Base-by-base conservation (phyloP, 768 basidiomycete genomes). In the Dictyophora rubrovolvata region DNA sequence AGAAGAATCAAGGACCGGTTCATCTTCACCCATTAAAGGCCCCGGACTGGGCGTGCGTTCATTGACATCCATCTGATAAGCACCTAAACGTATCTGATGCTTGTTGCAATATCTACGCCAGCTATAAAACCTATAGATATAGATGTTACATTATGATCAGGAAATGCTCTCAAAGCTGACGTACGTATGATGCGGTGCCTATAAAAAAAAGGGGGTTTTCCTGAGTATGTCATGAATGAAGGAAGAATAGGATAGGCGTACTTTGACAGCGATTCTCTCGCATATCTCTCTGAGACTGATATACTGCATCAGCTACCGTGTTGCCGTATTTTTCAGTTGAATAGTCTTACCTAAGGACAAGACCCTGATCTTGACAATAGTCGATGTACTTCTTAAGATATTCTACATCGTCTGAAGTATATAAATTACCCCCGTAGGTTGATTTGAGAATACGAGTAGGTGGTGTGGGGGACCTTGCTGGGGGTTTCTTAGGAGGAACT, bases 101-200 rank as follows among this genome's bases (percentile, higher is more conserved):
- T 92, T 93, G 68, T 93, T 93, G 73, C 90, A 93, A 66, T 92
- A 93, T 48, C 90, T 82, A 46, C 90, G 80, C 90, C 90, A 93
- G 1, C 89, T 92, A 68, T 90, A 92, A 68, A 92, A 92, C 11
- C 89, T 91, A 56, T 16, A 10, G 14, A 54, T 37, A 48, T 20
- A 17, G n/a, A 48, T 16, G 28, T 2, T 28, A 28, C 21, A 18
- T 2, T 1, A 56, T 12, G 48, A 35, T 18, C n/a, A 42, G n/a
- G 14, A 42, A 55, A 55, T 12, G 36, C 17, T 55, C 17, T 52
- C 7, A 28, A 52, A 12, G 35, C 10, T 53, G 46, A 62, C 83
- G 65, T 74, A 89, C 87, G 90, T 91, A 70, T 93, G 90, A 70
- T 93, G 90, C 17, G 90, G 89, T 23, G 90, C 89, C 86, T 89